A percentile compares a stretch with the other conserved stretches of the same genome.
Evolutionary conservation across 805 yeast species (phyloP).

Genomic region (Candida ficus): DNA sequence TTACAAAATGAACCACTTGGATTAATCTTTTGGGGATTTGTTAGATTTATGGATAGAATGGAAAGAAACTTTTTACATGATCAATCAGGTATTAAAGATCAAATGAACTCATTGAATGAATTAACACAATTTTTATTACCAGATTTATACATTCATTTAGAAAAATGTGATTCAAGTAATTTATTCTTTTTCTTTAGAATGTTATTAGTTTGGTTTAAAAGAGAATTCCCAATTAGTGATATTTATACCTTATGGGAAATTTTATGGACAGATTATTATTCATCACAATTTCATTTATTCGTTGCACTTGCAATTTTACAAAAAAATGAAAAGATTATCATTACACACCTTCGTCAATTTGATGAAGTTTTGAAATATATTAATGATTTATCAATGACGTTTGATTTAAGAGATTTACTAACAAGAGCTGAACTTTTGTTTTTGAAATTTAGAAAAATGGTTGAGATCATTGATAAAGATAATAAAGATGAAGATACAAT

Average conservation of each 20-base stretch:
- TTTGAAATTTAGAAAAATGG: slow-evolving; percentile 71
- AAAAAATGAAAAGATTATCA: slow-evolving; percentile 74
- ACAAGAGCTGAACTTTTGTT: slow-evolving; percentile 84
- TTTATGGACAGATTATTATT: slow-evolving; percentile 80
- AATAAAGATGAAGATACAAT: slow-evolving; percentile 15
- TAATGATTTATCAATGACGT: slow-evolving; percentile 78
- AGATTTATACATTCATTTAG: slow-evolving; percentile 72
- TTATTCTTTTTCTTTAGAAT: slow-evolving; percentile 91
- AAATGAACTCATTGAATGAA: slow-evolving; percentile 78
- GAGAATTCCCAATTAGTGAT: slow-evolving; percentile 80
- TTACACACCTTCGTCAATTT: slow-evolving; percentile 67
- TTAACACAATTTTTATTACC: slow-evolving; percentile 91
- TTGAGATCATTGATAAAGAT: slow-evolving; percentile 60
- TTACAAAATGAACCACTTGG: slow-evolving; percentile 55
- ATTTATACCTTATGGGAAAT: slow-evolving; percentile 87
- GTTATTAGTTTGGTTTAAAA: slow-evolving; percentile 91
- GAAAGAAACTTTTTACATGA: slow-evolving; percentile 89
- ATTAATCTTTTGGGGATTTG: slow-evolving; percentile 84
- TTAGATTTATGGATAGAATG: slow-evolving; percentile 87
- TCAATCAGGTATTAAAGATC: slow-evolving; percentile 89
- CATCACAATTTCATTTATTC: slow-evolving; percentile 84
- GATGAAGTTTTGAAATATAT: slow-evolving; percentile 91
- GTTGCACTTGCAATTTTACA: slow-evolving; percentile 87
- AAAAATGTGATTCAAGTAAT: slow-evolving; percentile 82
- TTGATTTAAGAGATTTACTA: slow-evolving; percentile 71